Evolutionary conservation across 352 stramenopile species (phyloP), one percentile per base, ranked within the genome.

Genomic region (Globisporangium iwayamae): DNA sequence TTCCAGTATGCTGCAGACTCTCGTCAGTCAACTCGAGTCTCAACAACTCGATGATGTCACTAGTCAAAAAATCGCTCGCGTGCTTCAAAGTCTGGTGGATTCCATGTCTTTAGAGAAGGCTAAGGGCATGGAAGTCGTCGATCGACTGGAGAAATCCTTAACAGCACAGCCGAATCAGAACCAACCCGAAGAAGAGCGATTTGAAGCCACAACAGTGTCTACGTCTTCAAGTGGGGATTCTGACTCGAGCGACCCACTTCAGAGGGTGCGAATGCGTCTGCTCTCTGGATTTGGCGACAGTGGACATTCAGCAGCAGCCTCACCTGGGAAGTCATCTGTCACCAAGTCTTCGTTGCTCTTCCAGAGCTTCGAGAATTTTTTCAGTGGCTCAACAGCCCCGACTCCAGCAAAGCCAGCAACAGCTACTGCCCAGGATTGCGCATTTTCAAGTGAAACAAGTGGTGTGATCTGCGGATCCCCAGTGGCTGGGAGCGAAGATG

Each of bases 111-210:
- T 48, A 3, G 68, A 76, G 50, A 55, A 65, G 2, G 13, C 46
- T 4, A 65, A 51, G 18, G 62, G 62, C 22, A 47, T 46, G 2
- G 66, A 72, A 20, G 41, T 72, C 1, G 70, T 81, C 13, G 65
- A 73, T 1, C 64, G 62, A 28, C 56, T 75, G 0, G 70, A 81
- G 22, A 62, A 71, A 38, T 69, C 68, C 0, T 56, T 78, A 4
- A 47, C 46, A 16, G 28, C 64, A 1, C 28, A 16, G 3, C 50
- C 8, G 28, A 48, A 43, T 10, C 61, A 65, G 10, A 48, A 43
- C 6, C 61, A 65, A 7, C 16, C 25, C 10, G 28, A 56, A 9
- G 28, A 56, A 9, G 45, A 63, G 11, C 55, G 32, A 48, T 41
- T 46, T 30, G 25, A 46, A 48, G 53, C 53, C 11, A 63, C 68